Conservation (phyloP, 2,329 filamentous ascomycete genomes). For the Cladosporium oxysporum region DNA sequence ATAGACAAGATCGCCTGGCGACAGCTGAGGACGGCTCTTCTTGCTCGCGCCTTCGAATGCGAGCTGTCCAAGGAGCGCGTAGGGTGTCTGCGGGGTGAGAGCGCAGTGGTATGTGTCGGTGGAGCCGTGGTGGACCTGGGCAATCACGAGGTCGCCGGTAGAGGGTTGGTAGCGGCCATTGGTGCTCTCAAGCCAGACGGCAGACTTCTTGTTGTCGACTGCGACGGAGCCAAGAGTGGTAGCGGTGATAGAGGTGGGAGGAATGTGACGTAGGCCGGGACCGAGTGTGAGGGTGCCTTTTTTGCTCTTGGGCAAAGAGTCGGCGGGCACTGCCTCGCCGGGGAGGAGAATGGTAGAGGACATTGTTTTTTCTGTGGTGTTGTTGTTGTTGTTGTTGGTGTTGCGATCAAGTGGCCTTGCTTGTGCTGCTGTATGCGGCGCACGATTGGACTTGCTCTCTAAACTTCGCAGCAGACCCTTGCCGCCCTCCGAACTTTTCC, state of each 20-base stretch:
- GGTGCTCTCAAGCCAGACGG: conserved; percentile 70
- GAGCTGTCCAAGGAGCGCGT: conserved; percentile 76
- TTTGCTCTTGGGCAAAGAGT: conserved; percentile 67
- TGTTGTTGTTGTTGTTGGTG: background rate
- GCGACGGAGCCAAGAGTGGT: conserved; percentile 68
- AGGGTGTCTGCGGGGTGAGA: conserved; percentile 64
- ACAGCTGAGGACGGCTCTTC: conserved; percentile 82
- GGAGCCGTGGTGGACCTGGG: conserved; percentile 74
- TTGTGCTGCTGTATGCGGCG: background rate
- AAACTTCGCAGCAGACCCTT: conserved; percentile 3
- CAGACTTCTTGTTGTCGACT: conserved; percentile 71
- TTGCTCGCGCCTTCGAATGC: conserved; percentile 92
- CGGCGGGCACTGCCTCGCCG: conserved; percentile 70
- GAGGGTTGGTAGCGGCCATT: conserved; percentile 78
- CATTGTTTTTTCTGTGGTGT: background rate
- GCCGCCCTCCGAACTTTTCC: conserved; percentile 4
- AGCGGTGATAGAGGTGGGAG: conserved; percentile 70
- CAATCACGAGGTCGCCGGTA: conserved; percentile 84
- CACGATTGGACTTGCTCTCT: background rate
- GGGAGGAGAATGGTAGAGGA: conserved; percentile 68
- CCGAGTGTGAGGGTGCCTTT: conserved; percentile 72
- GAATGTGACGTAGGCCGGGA: conserved; percentile 78
- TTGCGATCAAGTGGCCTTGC: background rate
- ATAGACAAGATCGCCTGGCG: conserved; percentile 78
- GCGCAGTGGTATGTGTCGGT: conserved; percentile 78